A percentile compares a stretch with the other conserved stretches of the same genome.
These are phyloP conservation scores for Leptoxyphium fumago DNA, from an alignment of 2,329 filamentous ascomycete genomes.

Conservation along the genomic window DNA sequence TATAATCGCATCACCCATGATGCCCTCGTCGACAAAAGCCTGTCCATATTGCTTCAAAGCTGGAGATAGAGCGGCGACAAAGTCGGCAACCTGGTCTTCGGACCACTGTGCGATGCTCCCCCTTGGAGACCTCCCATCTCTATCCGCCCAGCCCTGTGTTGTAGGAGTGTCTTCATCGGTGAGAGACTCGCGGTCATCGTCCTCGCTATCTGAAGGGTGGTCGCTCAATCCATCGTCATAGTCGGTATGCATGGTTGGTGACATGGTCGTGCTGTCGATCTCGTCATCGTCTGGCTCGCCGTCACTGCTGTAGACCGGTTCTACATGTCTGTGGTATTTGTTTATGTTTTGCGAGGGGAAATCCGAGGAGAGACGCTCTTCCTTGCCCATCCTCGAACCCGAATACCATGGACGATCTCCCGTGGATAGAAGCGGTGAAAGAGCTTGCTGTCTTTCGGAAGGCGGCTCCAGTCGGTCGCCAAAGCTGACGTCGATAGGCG, in stretches of 20 bases:
- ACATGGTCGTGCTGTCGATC: slow-evolving; percentile 52
- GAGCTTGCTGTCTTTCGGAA: slow-evolving; percentile 4
- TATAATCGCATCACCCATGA: slow-evolving; percentile 80
- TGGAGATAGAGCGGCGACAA: slow-evolving; percentile 40
- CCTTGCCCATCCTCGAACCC: neutral
- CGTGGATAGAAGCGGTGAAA: slow-evolving; percentile 5
- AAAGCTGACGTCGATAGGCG: slow-evolving; percentile 19
- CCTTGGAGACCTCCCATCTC: slow-evolving; percentile 41
- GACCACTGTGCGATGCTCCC: slow-evolving; percentile 69
- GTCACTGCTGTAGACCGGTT: slow-evolving; percentile 51
- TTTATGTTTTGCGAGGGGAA: slow-evolving; percentile 13
- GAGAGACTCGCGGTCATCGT: slow-evolving; percentile 19
- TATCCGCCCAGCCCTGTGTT: slow-evolving; percentile 31
- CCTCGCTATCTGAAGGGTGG: slow-evolving; percentile 40
- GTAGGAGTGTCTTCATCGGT: slow-evolving; percentile 59
- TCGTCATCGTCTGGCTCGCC: slow-evolving; percentile 75
- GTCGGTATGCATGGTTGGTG: slow-evolving; percentile 49
- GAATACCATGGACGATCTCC: neutral
- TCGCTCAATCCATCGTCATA: slow-evolving; percentile 50
- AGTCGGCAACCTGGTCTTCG: slow-evolving; percentile 79
- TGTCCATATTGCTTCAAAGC: slow-evolving; percentile 20
- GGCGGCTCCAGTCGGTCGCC: slow-evolving; percentile 11
- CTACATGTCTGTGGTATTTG: slow-evolving; percentile 17
- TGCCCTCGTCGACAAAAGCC: slow-evolving; percentile 62
- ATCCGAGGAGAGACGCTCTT: neutral